These are phyloP conservation scores for Plectosphaerella plurivora DNA, from an alignment of 2,329 filamentous ascomycete genomes.

Conservation along the genomic window DNA sequence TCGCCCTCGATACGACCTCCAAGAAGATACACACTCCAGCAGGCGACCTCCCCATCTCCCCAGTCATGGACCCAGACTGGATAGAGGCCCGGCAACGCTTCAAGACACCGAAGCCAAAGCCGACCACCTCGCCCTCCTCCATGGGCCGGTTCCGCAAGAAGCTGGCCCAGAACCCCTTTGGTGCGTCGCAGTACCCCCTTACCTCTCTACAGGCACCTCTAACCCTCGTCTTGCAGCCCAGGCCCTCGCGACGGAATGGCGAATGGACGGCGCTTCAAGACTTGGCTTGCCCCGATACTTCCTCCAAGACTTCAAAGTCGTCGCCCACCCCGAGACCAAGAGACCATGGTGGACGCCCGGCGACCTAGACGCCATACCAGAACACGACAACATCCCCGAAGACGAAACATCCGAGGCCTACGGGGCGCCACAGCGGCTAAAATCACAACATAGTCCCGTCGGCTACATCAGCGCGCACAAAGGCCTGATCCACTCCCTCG, in stretches of 20 bases:
- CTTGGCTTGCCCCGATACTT: conserved; percentile 54
- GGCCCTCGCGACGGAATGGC: conserved; percentile 56
- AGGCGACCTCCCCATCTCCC: conserved; percentile 48
- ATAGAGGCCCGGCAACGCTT: conserved; percentile 38
- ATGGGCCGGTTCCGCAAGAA: conserved; percentile 49
- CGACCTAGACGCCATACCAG: conserved; percentile 5
- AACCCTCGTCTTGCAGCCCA: conserved; percentile 38
- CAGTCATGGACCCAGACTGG: conserved; percentile 48
- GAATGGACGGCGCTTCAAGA: conserved; percentile 47
- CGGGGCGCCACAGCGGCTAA: conserved; percentile 1
- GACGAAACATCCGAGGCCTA: background rate
- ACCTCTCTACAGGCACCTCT: conserved; percentile 1
- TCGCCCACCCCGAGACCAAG: conserved; percentile 48
- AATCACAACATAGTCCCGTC: conserved; percentile 2
- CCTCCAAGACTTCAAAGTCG: conserved; percentile 55
- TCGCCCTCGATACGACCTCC: conserved; percentile 29
- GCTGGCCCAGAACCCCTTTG: conserved; percentile 60
- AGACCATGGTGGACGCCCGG: conserved; percentile 54
- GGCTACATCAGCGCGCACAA: conserved; percentile 6
- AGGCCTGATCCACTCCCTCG: background rate
- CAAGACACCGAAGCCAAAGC: conserved; percentile 29
- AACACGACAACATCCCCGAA: background rate
- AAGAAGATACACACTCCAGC: conserved; percentile 41
- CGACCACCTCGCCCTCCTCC: conserved; percentile 14
- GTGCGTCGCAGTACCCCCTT: conserved; percentile 29